These are phyloP conservation scores for Arabidopsis lyrata DNA, from an alignment of 441 rosid species.

Conservation along the genomic window DNA sequence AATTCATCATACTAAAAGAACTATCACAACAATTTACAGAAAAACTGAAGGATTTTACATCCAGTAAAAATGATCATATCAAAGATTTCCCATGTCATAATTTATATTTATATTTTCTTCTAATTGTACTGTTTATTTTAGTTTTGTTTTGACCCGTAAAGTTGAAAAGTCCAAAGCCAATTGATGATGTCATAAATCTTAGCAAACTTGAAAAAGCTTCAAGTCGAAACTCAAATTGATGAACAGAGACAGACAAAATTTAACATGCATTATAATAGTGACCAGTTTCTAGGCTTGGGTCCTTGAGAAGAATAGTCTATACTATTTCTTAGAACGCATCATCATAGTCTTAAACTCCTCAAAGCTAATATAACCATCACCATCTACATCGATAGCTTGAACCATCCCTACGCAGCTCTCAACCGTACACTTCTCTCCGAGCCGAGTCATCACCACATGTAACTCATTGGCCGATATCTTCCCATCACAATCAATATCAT, in stretches of 20 bases:
- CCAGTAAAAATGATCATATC: constrained; percentile 3
- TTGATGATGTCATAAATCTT: not conserved
- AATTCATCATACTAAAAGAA: constrained; percentile 15
- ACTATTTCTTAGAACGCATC: not conserved
- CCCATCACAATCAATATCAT: constrained; percentile 25
- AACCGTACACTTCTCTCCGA: constrained; percentile 15
- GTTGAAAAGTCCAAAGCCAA: not conserved
- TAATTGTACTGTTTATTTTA: not conserved
- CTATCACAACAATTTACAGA: constrained; percentile 23
- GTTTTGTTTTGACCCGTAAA: not conserved
- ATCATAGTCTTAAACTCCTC: constrained; percentile 23
- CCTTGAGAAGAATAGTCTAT: not conserved
- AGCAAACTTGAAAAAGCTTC: not conserved
- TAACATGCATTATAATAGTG: not conserved
- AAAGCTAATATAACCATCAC: constrained; percentile 32
- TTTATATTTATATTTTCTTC: not conserved
- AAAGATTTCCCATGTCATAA: not conserved
- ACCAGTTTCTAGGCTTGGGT: not conserved
- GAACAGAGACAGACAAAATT: not conserved
- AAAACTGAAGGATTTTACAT: constrained; percentile 15
- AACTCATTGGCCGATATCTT: constrained; percentile 28
- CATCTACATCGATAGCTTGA: constrained; percentile 23
- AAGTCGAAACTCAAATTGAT: not conserved
- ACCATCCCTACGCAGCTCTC: constrained; percentile 27
- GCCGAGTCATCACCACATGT: constrained; percentile 26